These are phyloP conservation scores for Tricholoma saponaceum DNA, from an alignment of 768 basidiomycete species.

Conservation along the genomic window DNA sequence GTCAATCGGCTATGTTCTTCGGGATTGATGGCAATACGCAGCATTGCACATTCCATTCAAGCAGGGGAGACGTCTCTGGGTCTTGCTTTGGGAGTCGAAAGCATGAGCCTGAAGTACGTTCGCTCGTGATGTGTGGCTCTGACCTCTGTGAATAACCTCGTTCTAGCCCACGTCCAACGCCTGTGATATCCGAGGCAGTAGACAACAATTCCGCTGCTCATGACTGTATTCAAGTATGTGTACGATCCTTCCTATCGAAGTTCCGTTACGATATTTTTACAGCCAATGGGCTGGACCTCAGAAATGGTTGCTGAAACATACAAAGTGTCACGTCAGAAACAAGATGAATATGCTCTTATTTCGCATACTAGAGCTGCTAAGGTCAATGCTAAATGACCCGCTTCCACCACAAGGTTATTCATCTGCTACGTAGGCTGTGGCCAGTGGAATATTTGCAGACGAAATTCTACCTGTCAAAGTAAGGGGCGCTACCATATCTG, in stretches of 20 bases:
- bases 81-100: constrained; percentile 79
- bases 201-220: constrained; percentile 58
- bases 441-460: constrained; percentile 69
- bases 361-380: constrained; percentile 79
- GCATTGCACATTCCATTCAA: constrained; percentile 83
- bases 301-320: constrained; percentile 85
- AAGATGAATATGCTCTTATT: constrained; percentile 87
- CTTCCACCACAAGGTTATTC: background rate
- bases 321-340: constrained; percentile 72
- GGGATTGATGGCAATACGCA: constrained; percentile 90
- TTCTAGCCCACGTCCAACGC: constrained; percentile 68
- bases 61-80: constrained; percentile 83
- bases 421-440: constrained; percentile 44
- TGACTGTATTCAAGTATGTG: constrained; percentile 70
- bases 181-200: constrained; percentile 57
- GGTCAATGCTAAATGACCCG: constrained; percentile 26
- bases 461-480: constrained; percentile 90
- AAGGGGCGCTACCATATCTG: constrained; percentile 58
- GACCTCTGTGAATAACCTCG: constrained; percentile 1
- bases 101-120: constrained; percentile 74
- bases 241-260: background rate
- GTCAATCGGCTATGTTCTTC: constrained; percentile 95
- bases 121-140: background rate
- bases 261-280: background rate
- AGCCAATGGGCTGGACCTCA: constrained; percentile 96